Evolutionary conservation across 495 filamentous ascomycete genomes (phyloP), one percentile per base, ranked within the genome.

Genomic region (Xylaria nigripes): DNA sequence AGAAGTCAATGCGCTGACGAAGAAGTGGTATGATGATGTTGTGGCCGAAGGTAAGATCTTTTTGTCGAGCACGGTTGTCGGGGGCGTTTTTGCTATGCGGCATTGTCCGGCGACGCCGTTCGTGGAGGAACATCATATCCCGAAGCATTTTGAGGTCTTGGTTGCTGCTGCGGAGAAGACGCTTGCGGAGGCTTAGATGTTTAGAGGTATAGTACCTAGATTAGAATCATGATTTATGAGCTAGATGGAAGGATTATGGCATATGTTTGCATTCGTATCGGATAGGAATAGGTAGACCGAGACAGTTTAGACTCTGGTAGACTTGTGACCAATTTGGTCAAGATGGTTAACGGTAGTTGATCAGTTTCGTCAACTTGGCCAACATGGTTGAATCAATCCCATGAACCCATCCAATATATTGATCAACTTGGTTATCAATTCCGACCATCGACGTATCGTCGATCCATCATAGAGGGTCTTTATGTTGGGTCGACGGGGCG

Each of bases 1-100:
- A 40, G 45, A 72, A 45, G 71, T 75, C 23, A 90, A 96, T 60
- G 67, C 61, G 19, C 52, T 90, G 18, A 95, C 91, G 1, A 87
- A 87, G 69, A 76, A 79, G 55, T 79, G 95, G 13, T 92, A 87
- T 60, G 88, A 95, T 66, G 62, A 71, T 21, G 79, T 95, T 25
- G 91, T 95, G 65, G 73, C 75, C 5, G 70, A 81, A 1, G 87
- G 89, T 0, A 81, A 89, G 70, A 85, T 96, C 40, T 96, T 89
- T 70, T 73, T 96, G 19, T 95, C 93, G 1, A 84, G 84, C 52
- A 86, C 81, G 1, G 77, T 89, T 15, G 74, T 95, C 22, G 81
- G 81, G n/a, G 88, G 85, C 3, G 68, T 83, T 2, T 90, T 90
- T 71, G 82, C 83, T 2, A 95, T 98, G 52, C 77, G 93, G 0